Percentiles rank a stretch among this genome's conserved stretches.
Evolutionary conservation across 108 stramenopile species (phyloP).

Genomic region (Cyclotella kingstonii): DNA sequence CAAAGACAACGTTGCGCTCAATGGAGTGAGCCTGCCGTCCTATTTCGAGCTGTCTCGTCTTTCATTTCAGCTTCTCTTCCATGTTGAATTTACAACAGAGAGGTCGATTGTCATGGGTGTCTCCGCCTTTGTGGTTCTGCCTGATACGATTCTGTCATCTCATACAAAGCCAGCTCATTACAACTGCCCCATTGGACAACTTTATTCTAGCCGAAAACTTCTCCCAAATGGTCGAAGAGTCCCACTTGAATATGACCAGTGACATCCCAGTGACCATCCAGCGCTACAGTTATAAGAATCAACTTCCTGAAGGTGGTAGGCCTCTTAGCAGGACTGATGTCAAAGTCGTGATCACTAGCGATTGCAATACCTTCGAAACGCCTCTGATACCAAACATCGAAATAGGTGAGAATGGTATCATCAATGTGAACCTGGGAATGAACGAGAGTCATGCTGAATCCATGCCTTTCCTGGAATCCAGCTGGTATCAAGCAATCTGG

Average conservation of each 20-base stretch:
- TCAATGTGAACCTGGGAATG: background rate
- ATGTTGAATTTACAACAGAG: too few relatives aligned
- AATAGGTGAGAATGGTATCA: background rate
- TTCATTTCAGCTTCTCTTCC: too few relatives aligned
- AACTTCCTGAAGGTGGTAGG: constrained; percentile 5
- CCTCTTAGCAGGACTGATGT: constrained; percentile 14
- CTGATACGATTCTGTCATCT: too few relatives aligned
- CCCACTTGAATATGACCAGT: constrained; percentile 13
- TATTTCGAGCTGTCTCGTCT: too few relatives aligned
- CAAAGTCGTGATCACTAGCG: constrained; percentile 15
- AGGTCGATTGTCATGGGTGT: too few relatives aligned
- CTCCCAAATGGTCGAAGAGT: too few relatives aligned
- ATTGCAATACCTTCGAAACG: constrained; percentile 15
- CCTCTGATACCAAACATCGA: background rate
- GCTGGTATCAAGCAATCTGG: constrained; percentile 19
- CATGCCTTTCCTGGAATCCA: constrained; percentile 14
- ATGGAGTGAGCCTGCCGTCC: too few relatives aligned
- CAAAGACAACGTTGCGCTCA: too few relatives aligned
- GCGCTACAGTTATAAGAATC: constrained; percentile 5
- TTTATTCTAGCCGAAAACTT: too few relatives aligned
- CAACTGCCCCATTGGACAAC: too few relatives aligned
- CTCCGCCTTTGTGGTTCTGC: too few relatives aligned
- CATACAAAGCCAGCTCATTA: too few relatives aligned
- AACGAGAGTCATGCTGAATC: constrained; percentile 4
- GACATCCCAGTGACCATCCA: constrained; percentile 20